Evolutionary conservation across 2,329 filamentous ascomycete species (phyloP), one percentile per base, ranked within the genome.

Genomic region (Aspergillus uvarum): DNA sequence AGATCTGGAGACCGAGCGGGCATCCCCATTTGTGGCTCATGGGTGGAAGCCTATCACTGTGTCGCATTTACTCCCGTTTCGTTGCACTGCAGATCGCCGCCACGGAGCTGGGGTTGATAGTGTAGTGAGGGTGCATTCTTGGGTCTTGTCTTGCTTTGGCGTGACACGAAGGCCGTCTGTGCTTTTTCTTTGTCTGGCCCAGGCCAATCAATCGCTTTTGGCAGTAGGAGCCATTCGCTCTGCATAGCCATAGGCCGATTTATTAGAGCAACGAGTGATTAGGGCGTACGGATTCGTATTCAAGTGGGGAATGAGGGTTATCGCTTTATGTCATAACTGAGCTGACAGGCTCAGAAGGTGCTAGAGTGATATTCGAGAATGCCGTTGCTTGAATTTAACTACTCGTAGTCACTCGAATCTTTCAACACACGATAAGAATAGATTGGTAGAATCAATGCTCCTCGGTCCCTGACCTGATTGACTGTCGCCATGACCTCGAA

Each of bases 21-120:
- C 58, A 59, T 29, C 58, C 48, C 11, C 19, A 49, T 16, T 53
- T 59, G 14, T 59, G 58, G 58, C 56, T 48, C 48, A 59, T 59
- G 58, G 53, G 53, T 4, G 58, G 58, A 7, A 56, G 11, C 38
- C 38, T 59, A 7, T 48, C 35, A 2, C 26, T 24, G 53, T 48
- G 35, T 52, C 53, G 58, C 6, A 26, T 32, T 5, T 59, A 48
- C 31, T 59, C 58, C 8, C 16, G 38, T 6, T 24, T 59, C 8
- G 14, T 59, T 5, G 48, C 58, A 29, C 47, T 59, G 58, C 58
- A 59, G 26, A 52, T 59, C n/a, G 24, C 11, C 22, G 48, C 48
- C 29, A n/a, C 24, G 2, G 48, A 51, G 16, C 38, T 19, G 14
- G 38, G 38, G 38, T 16, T 44, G 38, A 44, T 10, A 16, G 38